A percentile compares a stretch with the other conserved stretches of the same genome.
phyloP scores from a whole-genome alignment of 2,329 filamentous ascomycete species.

The Neurospora sp. region DNA sequence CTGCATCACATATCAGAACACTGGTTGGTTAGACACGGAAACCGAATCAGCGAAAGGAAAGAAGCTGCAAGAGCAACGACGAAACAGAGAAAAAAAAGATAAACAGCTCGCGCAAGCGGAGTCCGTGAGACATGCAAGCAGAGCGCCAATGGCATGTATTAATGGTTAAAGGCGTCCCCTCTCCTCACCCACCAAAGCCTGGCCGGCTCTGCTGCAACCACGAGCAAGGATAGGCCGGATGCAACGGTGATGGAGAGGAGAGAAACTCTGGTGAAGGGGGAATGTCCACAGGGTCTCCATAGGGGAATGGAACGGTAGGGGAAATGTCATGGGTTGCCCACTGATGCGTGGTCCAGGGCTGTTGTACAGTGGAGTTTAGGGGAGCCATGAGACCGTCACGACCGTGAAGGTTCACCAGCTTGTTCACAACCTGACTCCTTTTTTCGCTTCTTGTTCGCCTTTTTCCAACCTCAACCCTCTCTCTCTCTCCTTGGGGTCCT shows the following conservation, averaged over 20 bases:
- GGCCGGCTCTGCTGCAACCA: slow-evolving; percentile 14
- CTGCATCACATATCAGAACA: slow-evolving; percentile 25
- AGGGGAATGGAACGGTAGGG: slow-evolving; percentile 5
- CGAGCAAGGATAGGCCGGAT: slow-evolving; percentile 20
- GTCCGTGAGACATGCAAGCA: slow-evolving; percentile 7
- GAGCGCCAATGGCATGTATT: slow-evolving; percentile 17
- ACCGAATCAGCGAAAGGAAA: slow-evolving; percentile 7
- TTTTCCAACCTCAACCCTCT: not conserved
- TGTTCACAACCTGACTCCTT: not conserved
- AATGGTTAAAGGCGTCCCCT: slow-evolving; percentile 5
- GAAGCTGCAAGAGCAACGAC: not conserved
- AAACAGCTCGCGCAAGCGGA: slow-evolving; percentile 10
- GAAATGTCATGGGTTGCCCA: not conserved
- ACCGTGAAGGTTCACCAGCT: not conserved
- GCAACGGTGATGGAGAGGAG: slow-evolving; percentile 20
- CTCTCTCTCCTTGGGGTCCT: not conserved
- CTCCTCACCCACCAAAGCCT: not conserved
- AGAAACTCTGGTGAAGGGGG: not conserved
- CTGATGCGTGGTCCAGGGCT: not conserved
- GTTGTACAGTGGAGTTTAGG: not conserved
- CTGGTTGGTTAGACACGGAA: slow-evolving; percentile 17
- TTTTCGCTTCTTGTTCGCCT: not conserved
- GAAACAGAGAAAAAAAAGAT: slow-evolving; percentile 4
- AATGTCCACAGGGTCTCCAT: slow-evolving; percentile 14
- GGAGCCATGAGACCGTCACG: not conserved